Evolutionary conservation across 345 rosid genomes (phyloP).

Genomic region (Salix purpurea): DNA sequence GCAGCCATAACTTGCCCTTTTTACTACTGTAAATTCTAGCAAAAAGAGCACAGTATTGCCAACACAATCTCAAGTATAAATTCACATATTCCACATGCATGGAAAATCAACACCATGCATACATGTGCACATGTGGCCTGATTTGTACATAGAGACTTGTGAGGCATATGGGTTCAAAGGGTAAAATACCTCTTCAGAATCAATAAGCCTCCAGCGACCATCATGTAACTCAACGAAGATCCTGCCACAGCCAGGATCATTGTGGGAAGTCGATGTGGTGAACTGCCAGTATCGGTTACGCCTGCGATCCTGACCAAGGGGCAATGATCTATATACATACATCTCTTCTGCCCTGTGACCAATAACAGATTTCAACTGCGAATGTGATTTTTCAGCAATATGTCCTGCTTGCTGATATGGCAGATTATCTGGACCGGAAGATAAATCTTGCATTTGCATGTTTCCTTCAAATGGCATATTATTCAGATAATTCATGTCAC

Average conservation of each 20-base stretch:
- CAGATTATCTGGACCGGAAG: conserved; percentile 46
- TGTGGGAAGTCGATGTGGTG: conserved; percentile 55
- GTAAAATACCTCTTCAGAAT: conserved; percentile 59
- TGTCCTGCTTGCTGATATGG: conserved; percentile 54
- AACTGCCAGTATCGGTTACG: conserved; percentile 89
- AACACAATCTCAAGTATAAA: neutral
- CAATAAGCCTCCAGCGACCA: conserved; percentile 78
- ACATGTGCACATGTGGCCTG: neutral
- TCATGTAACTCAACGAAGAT: conserved; percentile 72
- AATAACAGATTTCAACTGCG: conserved; percentile 65
- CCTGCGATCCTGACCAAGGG: conserved; percentile 87
- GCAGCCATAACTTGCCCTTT: neutral
- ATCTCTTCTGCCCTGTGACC: conserved; percentile 82
- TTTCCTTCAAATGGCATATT: conserved; percentile 40
- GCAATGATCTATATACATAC: conserved; percentile 70
- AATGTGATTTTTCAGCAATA: conserved; percentile 62
- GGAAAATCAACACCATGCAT: conserved; percentile 6
- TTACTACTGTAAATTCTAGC: neutral
- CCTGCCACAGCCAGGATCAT: conserved; percentile 87
- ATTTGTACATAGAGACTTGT: neutral
- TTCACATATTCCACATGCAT: neutral
- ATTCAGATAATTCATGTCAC: conserved; percentile 29
- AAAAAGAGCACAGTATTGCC: neutral
- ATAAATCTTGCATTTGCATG: conserved; percentile 53
- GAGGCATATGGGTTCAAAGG: neutral